Evolutionary conservation across 2,329 filamentous ascomycete species (phyloP).

Genomic region (Fusarium newnesense): DNA sequence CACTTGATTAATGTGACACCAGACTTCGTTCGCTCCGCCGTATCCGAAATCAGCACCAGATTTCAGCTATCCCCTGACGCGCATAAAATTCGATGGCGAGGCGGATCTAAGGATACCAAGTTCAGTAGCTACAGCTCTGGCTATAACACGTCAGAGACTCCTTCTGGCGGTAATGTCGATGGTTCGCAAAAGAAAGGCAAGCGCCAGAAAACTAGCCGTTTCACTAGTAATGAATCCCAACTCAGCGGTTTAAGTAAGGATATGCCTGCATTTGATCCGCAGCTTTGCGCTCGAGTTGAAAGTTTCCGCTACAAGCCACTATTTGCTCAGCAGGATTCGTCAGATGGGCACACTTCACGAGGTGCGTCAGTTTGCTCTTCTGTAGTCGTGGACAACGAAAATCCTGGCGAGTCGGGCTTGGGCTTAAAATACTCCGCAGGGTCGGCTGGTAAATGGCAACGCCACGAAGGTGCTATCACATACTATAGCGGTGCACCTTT

Average conservation of each 20-base stretch:
- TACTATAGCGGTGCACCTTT: conserved; percentile 85
- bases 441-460: conserved; percentile 62
- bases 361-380: conserved; percentile 62
- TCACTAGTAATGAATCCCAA: conserved; percentile 48
- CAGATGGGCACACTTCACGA: conserved; percentile 57
- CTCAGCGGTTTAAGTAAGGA: conserved; percentile 52
- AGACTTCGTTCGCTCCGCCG: conserved; percentile 77
- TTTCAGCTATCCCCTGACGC: conserved; percentile 83
- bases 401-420: conserved; percentile 58
- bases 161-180: conserved; percentile 61
- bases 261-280: conserved; percentile 52
- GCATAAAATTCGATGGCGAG: conserved; percentile 82
- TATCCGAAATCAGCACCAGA: conserved; percentile 75
- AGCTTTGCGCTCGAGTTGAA: conserved; percentile 52
- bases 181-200: conserved; percentile 59
- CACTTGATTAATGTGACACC: conserved; percentile 84
- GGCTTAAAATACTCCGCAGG: conserved; percentile 60
- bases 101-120: conserved; percentile 71
- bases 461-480: conserved; percentile 78
- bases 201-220: conserved; percentile 54
- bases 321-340: conserved; percentile 63
- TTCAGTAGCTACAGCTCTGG: conserved; percentile 72
- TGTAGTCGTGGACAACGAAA: conserved; percentile 59
- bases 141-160: conserved; percentile 58
- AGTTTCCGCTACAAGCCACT: conserved; percentile 73